Percentiles rank a stretch among this genome's conserved stretches.
Conservation (phyloP, 2,329 filamentous ascomycete species). For the Talaromyces islandicus region DNA sequence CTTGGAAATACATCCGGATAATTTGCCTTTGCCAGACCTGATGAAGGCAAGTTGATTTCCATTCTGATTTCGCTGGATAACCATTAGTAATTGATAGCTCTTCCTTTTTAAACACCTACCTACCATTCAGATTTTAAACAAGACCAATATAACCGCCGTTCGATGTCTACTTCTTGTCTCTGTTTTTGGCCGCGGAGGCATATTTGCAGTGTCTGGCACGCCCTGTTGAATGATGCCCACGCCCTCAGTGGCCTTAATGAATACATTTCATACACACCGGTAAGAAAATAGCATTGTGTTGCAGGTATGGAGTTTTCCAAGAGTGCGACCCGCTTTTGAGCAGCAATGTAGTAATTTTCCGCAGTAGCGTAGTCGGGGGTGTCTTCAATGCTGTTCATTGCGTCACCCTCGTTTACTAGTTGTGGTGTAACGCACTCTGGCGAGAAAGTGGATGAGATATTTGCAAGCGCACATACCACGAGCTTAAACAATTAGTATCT, state of each 20-base stretch:
- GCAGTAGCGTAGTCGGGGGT: background rate
- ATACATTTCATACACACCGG: constrained; percentile 4
- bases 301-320: background rate
- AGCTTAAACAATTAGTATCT: background rate
- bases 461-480: background rate
- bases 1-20: background rate
- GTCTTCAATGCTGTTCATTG: background rate
- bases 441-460: background rate
- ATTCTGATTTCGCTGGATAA: background rate
- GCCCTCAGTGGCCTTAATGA: background rate
- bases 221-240: constrained; percentile 1
- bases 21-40: background rate
- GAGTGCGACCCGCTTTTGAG: background rate
- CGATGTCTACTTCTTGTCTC: background rate
- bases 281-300: constrained; percentile 2
- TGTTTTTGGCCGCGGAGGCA: background rate
- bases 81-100: background rate
- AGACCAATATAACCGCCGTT: constrained; percentile 1
- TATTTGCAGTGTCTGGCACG: background rate
- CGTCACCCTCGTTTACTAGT: background rate
- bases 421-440: background rate
- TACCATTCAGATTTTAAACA: constrained; percentile 1
- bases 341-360: background rate
- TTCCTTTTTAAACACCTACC: background rate
- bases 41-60: background rate